phyloP scores from a whole-genome alignment of 2,329 filamentous ascomycete genomes.

The Ilyonectria sp. region DNA sequence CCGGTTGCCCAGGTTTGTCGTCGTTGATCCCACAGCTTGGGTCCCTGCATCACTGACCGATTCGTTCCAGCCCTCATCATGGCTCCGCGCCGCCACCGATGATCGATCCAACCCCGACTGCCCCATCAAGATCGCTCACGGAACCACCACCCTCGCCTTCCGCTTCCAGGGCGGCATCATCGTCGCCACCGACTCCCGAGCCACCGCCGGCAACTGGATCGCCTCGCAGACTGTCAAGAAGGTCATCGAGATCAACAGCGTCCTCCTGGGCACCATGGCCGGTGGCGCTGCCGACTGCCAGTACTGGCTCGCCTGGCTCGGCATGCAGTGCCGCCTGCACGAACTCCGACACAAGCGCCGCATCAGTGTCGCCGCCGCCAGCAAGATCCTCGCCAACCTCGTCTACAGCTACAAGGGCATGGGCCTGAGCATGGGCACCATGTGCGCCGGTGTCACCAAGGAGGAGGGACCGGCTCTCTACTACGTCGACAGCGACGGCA shows the following conservation, averaged over 20 bases:
- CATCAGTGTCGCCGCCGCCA: conserved; percentile 96
- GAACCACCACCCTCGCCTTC: conserved; percentile 97
- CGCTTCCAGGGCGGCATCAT: conserved; percentile 99
- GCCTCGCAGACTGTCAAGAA: conserved; percentile 99
- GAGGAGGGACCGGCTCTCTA: conserved; percentile 97
- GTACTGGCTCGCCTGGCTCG: conserved; percentile 99
- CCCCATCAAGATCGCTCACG: conserved; percentile 99
- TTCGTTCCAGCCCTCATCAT: conserved; percentile 80
- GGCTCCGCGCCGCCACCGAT: conserved; percentile 97
- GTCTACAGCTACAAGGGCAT: conserved; percentile 99
- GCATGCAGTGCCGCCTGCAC: conserved; percentile 99
- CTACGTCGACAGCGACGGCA: conserved; percentile 97
- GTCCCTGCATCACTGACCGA: conserved; percentile 25
- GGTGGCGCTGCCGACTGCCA: conserved; percentile 99
- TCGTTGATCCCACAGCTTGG: conserved; percentile 1
- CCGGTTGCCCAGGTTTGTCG: conserved; percentile 86
- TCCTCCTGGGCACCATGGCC: conserved; percentile 96
- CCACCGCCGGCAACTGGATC: conserved; percentile 99
- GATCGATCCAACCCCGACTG: conserved; percentile 97
- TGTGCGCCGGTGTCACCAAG: conserved; percentile 97
- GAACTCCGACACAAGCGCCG: conserved; percentile 99
- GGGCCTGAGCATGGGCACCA: conserved; percentile 99
- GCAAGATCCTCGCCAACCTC: conserved; percentile 98
- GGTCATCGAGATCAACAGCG: conserved; percentile 98
- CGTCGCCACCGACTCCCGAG: conserved; percentile 96